A percentile compares a stretch with the other conserved stretches of the same genome.
Evolutionary conservation across 768 basidiomycete species (phyloP).

Genomic region (Amanita pseudoporphyria): DNA sequence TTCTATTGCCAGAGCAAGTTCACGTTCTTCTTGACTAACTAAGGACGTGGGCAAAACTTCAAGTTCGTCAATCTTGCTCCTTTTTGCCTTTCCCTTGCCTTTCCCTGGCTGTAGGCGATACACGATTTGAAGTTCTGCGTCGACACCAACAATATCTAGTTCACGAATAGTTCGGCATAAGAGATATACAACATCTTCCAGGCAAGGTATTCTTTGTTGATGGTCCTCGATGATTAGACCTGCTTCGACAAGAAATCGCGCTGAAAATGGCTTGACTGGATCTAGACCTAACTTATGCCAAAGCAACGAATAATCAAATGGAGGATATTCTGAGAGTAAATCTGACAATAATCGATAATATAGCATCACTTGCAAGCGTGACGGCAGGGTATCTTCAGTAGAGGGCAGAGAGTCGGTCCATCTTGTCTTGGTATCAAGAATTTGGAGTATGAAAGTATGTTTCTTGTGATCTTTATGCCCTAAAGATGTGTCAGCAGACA

Average conservation of each 20-base stretch:
- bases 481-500: background rate
- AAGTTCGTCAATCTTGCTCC: background rate
- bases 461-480: background rate
- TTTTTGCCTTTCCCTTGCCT: conserved; percentile 14
- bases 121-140: conserved; percentile 34
- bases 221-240: conserved; percentile 18
- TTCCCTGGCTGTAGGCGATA: conserved; percentile 35
- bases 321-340: conserved; percentile 32
- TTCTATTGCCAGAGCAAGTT: conserved; percentile 36
- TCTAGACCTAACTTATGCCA: conserved; percentile 41
- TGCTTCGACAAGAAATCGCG: conserved; percentile 35
- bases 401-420: conserved; percentile 37
- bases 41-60: background rate
- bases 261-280: conserved; percentile 36
- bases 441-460: conserved; percentile 24
- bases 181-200: conserved; percentile 26
- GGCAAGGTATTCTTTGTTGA: conserved; percentile 19
- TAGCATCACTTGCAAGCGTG: conserved; percentile 69
- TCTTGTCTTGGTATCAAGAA: conserved; percentile 70
- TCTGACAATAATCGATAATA: conserved; percentile 57
- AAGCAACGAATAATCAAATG: conserved; percentile 42
- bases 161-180: conserved; percentile 22
- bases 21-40: conserved; percentile 26
- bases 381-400: conserved; percentile 44
- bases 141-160: conserved; percentile 24